These are phyloP conservation scores for Claviceps pusilla DNA, from an alignment of 2,329 filamentous ascomycete species.

Conservation along the genomic window DNA sequence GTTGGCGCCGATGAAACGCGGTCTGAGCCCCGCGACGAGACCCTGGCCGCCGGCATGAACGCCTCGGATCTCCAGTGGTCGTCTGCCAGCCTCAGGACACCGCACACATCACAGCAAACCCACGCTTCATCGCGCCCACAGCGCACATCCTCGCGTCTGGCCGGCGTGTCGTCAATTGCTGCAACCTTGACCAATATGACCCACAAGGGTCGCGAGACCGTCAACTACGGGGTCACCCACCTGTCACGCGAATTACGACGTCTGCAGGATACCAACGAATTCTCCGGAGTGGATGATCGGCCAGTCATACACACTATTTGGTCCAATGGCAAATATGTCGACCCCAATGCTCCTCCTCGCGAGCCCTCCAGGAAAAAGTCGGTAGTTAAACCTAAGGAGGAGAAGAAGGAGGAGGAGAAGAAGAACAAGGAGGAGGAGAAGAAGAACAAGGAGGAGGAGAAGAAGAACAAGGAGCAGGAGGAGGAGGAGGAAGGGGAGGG, in stretches of 20 bases:
- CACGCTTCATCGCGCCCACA: slow-evolving; percentile 17
- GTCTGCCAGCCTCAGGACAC: slow-evolving; percentile 21
- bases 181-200: slow-evolving; percentile 38
- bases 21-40: slow-evolving; percentile 5
- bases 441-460: not conserved
- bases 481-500: no score
- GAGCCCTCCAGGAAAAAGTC: slow-evolving; percentile 24
- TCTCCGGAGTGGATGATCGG: slow-evolving; percentile 39
- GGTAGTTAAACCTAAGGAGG: slow-evolving; percentile 10
- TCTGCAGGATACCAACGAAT: slow-evolving; percentile 50
- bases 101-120: slow-evolving; percentile 19
- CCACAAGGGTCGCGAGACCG: slow-evolving; percentile 43
- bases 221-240: slow-evolving; percentile 32
- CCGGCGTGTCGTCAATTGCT: slow-evolving; percentile 25
- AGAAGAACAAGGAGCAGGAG: not conserved
- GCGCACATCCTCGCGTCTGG: slow-evolving; percentile 28
- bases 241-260: slow-evolving; percentile 43
- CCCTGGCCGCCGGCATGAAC: slow-evolving; percentile 20
- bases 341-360: slow-evolving; percentile 26
- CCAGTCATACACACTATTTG: slow-evolving; percentile 45
- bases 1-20: slow-evolving; percentile 8
- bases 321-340: slow-evolving; percentile 49
- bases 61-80: slow-evolving; percentile 32
- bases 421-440: not conserved
- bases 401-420: not conserved